Conservation (phyloP, 768 basidiomycete species). For the Naganishia friedmannii region DNA sequence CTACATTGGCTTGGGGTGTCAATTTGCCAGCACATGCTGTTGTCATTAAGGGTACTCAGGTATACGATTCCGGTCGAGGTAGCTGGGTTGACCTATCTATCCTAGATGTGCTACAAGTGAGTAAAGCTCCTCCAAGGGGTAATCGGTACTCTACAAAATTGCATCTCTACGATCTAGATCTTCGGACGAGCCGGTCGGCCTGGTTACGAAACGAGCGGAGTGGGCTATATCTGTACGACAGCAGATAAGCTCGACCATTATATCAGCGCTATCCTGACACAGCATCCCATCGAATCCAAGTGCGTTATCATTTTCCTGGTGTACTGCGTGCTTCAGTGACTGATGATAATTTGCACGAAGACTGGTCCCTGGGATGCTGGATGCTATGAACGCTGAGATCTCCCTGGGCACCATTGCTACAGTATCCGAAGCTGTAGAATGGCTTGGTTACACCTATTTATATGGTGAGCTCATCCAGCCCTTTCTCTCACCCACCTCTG, state of each 20-base stretch:
- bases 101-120: constrained; percentile 75
- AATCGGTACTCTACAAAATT: background rate
- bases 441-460: constrained; percentile 96
- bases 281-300: constrained; percentile 97
- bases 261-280: constrained; percentile 78
- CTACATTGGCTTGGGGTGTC: constrained; percentile 98
- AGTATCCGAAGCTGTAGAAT: constrained; percentile 78
- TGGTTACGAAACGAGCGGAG: constrained; percentile 73
- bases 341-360: constrained; percentile 43
- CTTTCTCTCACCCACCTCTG: background rate
- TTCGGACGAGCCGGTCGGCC: constrained; percentile 87
- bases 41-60: constrained; percentile 93
- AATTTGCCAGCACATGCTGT: constrained; percentile 98
- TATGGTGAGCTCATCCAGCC: constrained; percentile 54
- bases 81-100: constrained; percentile 88
- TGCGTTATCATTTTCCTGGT: constrained; percentile 52
- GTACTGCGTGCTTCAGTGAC: background rate
- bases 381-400: constrained; percentile 92
- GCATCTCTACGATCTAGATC: constrained; percentile 57
- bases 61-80: constrained; percentile 88
- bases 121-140: constrained; percentile 1
- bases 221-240: constrained; percentile 94
- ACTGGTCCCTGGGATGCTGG: constrained; percentile 79
- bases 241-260: constrained; percentile 90
- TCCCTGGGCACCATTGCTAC: constrained; percentile 89